Conservation (phyloP, 176 grass and related monocot species). For the Puya raimondii region DNA sequence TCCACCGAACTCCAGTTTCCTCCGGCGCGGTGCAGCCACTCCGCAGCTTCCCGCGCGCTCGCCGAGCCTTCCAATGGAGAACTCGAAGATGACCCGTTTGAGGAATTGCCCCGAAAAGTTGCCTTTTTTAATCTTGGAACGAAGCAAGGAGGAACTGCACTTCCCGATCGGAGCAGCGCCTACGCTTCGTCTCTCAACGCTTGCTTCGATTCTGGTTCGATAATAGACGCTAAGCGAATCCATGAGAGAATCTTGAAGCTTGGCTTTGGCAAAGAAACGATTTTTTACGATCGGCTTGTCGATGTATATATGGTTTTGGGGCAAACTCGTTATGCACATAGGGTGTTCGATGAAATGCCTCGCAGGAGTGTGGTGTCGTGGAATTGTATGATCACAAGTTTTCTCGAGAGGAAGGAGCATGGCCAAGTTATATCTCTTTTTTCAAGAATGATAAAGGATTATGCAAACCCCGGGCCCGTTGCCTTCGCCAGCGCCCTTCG, state of each 20-base stretch:
- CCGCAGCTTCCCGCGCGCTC: neutral
- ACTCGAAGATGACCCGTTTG: neutral
- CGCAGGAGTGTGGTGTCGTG: neutral
- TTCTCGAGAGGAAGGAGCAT: constrained; percentile 18
- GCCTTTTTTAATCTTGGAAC: neutral
- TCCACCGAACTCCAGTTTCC: no score
- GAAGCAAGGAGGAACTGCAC: no score
- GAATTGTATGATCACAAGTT: neutral
- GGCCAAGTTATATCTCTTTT: constrained; percentile 8
- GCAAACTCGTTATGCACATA: neutral
- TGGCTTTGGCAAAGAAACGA: neutral
- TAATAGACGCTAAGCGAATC: constrained; percentile 1
- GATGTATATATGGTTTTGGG: neutral
- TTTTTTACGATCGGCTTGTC: neutral
- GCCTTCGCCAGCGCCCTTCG: constrained; percentile 8
- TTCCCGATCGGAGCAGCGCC: neutral
- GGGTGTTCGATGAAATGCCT: neutral
- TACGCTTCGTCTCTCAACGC: neutral
- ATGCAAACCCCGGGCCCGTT: neutral
- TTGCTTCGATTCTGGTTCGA: neutral
- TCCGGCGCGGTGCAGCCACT: neutral
- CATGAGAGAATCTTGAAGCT: constrained; percentile 7
- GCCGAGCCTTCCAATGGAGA: constrained; percentile 11
- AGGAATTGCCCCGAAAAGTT: constrained; percentile 1
- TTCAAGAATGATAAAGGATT: constrained; percentile 1